phyloP scores from a whole-genome alignment of 2,329 filamentous ascomycete genomes.

The Magnaporthiopsis poae region DNA sequence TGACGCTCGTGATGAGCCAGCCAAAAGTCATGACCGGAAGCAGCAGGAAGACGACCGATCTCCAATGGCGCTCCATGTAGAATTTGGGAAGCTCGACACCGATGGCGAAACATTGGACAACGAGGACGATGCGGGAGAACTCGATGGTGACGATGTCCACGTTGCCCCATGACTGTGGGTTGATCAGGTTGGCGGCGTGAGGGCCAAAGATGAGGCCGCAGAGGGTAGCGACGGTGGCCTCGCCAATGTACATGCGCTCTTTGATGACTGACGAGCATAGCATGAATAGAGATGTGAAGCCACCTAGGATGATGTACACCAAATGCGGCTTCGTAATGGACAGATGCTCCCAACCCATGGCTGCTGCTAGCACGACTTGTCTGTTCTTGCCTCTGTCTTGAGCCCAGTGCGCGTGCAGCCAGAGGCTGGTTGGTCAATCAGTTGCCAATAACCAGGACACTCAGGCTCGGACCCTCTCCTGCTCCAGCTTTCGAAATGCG shows the following conservation, averaged over 20 bases:
- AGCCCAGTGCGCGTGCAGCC: neutral
- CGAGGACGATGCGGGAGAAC: slow-evolving; percentile 78
- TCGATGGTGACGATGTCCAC: slow-evolving; percentile 80
- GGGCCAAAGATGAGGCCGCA: slow-evolving; percentile 85
- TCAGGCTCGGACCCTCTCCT: neutral
- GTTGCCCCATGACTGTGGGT: slow-evolving; percentile 68
- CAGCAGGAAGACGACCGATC: slow-evolving; percentile 76
- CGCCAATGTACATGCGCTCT: slow-evolving; percentile 95
- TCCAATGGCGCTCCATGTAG: slow-evolving; percentile 98
- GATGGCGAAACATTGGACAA: slow-evolving; percentile 86
- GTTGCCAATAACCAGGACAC: neutral
- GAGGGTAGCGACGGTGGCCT: slow-evolving; percentile 86
- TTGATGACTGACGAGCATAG: slow-evolving; percentile 96
- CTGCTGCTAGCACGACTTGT: slow-evolving; percentile 8
- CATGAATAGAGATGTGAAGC: slow-evolving; percentile 98
- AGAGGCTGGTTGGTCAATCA: neutral
- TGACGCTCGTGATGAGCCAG: slow-evolving; percentile 83
- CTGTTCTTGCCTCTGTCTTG: neutral
- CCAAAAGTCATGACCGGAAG: slow-evolving; percentile 96
- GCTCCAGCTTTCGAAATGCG: no score
- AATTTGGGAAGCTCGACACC: slow-evolving; percentile 82
- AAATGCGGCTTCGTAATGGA: slow-evolving; percentile 87
- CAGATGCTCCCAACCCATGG: slow-evolving; percentile 71
- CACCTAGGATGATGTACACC: slow-evolving; percentile 96
- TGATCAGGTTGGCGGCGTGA: slow-evolving; percentile 69